Evolutionary conservation across 2,329 filamentous ascomycete species (phyloP).

Genomic region (Scedosporium minutisporum): DNA sequence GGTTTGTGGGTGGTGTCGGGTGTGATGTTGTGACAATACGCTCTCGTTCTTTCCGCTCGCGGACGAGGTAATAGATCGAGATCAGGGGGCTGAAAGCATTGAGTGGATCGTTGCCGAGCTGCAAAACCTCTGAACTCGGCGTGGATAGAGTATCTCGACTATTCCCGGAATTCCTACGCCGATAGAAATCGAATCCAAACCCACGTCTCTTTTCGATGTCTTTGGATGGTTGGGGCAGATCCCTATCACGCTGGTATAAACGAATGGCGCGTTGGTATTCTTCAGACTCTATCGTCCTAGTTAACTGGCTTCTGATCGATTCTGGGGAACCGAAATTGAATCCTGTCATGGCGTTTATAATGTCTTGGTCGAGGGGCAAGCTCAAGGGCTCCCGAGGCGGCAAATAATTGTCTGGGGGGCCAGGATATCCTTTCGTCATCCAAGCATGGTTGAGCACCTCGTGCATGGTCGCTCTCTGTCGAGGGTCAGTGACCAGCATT

Average conservation of each 20-base stretch:
- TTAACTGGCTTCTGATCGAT: conserved; percentile 70
- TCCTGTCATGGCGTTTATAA: conserved; percentile 90
- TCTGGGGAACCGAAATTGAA: conserved; percentile 93
- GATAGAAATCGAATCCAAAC: conserved; percentile 93
- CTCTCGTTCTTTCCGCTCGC: conserved; percentile 85
- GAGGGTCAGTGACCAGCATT: conserved; percentile 93
- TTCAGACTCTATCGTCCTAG: conserved; percentile 80
- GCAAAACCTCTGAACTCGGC: conserved; percentile 77
- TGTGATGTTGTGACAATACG: conserved; percentile 15
- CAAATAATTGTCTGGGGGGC: conserved; percentile 80
- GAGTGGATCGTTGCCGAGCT: conserved; percentile 73
- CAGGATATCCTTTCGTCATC: conserved; percentile 86
- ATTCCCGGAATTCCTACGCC: conserved; percentile 77
- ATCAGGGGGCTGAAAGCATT: conserved; percentile 90
- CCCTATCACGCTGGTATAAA: conserved; percentile 58
- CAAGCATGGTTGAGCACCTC: conserved; percentile 95
- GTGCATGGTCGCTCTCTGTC: conserved; percentile 71
- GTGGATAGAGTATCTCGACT: conserved; percentile 80
- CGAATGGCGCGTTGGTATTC: conserved; percentile 85
- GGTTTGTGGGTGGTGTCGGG: conserved; percentile 18
- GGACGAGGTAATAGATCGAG: conserved; percentile 93
- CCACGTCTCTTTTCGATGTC: conserved; percentile 76
- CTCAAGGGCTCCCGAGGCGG: conserved; percentile 76
- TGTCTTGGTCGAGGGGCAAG: conserved; percentile 70
- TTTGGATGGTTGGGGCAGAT: conserved; percentile 43